phyloP scores from a whole-genome alignment of 352 stramenopile species.

The Pythium dissimile region DNA sequence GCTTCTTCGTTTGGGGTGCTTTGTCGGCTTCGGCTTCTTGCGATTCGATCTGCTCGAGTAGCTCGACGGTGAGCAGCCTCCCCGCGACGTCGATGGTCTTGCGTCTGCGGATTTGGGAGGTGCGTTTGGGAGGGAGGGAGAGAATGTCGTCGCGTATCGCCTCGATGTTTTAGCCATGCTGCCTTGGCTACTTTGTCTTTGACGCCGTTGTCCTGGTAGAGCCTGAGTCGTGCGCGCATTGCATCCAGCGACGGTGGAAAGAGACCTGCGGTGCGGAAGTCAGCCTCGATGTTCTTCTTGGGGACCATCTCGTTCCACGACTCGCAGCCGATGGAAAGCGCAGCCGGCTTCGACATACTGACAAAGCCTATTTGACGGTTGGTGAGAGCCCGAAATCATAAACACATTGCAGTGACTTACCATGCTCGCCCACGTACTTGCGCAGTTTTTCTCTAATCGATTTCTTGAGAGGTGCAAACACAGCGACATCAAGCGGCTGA shows the following conservation, averaged over 20 bases:
- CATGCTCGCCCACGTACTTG: background rate
- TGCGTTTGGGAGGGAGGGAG: background rate
- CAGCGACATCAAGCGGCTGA: constrained; percentile 20
- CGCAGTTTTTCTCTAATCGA: background rate
- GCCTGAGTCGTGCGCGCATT: background rate
- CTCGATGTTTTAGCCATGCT: constrained; percentile 3
- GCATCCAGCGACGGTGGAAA: constrained; percentile 12
- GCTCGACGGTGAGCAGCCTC: background rate
- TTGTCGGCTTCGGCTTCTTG: constrained; percentile 1
- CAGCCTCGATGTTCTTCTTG: constrained; percentile 3
- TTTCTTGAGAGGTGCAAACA: constrained; percentile 19
- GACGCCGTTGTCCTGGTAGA: background rate
- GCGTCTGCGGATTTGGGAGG: background rate
- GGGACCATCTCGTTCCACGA: constrained; percentile 1
- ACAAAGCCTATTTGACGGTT: constrained; percentile 5
- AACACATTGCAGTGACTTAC: constrained; percentile 2
- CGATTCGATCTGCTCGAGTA: constrained; percentile 3
- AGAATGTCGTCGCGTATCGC: background rate
- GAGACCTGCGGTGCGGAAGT: constrained; percentile 9
- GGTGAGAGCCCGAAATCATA: background rate
- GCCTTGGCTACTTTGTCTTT: background rate
- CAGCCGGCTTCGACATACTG: constrained; percentile 3
- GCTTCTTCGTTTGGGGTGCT: background rate
- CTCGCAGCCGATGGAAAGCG: background rate
- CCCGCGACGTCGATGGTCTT: constrained; percentile 5